Evolutionary conservation across 1,284 basidiomycete species (phyloP), one percentile per base, ranked within the genome.

Genomic region (Ustilago sp.): DNA sequence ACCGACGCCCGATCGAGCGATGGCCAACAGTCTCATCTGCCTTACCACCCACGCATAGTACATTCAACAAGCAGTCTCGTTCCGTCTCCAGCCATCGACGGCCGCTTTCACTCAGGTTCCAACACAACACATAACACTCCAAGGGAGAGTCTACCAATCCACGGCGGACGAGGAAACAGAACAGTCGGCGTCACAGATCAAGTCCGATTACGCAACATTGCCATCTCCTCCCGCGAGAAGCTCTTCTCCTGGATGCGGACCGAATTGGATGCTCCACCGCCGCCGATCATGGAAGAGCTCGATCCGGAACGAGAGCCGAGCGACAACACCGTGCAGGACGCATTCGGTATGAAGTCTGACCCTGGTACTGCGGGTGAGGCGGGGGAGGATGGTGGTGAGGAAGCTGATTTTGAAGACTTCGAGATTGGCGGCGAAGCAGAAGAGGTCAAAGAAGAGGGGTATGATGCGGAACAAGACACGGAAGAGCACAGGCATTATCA

Each of bases 211-310:
- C 74, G 82, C n/a, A 80, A 84, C 57, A 80, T 83, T 23, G 76
- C 77, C 17, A 59, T 79, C 12, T 59, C 63, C 13, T 78, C 81
- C 3, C 68, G 71, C 12, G 81, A 84, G 35, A 78, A 78, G 54
- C 70, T 84, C 7, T 84, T 84, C 63, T 64, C 68, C 1, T 84
- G 82, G 82, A 83, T 84, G 82, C 69, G 82, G 3, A 45, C 59
- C 4, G 63, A 80, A 45, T 64, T 82, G 9, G 74, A 81, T 59
- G 63, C 64, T 4, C 76, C 74, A 23, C 61, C 66, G 9, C 82
- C 82, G 19, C 82, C 82, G 0, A 59, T 58, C 12, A 68, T 82
- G 63, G 66, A 79, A 17, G 74, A 76, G 2, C 57, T 77, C 17
- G 55, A 56, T 8, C 54, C 43, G 3, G 70, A 71, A 11, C 52